phyloP scores from a whole-genome alignment of 2,329 filamentous ascomycete genomes.

The Rugonectria rugulosa region DNA sequence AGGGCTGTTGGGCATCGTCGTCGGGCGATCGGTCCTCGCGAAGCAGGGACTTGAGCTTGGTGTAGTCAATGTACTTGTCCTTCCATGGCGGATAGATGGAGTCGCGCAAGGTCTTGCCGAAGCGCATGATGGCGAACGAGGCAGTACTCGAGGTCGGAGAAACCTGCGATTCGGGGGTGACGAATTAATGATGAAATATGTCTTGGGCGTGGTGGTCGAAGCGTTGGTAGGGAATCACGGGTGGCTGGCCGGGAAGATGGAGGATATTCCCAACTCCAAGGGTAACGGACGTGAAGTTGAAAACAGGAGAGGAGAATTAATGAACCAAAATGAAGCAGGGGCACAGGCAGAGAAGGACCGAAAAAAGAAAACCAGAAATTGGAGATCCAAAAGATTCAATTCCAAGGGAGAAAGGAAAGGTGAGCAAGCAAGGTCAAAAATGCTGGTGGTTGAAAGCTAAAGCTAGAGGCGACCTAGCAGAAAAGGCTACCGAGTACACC shows the following conservation, averaged over 20 bases:
- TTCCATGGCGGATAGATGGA: conserved; percentile 88
- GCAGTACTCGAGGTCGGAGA: conserved; percentile 7
- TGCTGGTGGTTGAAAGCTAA: background rate
- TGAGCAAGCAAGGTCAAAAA: background rate
- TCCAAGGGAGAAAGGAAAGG: background rate
- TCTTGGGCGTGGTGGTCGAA: background rate
- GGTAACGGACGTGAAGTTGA: background rate
- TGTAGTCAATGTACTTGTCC: conserved; percentile 94
- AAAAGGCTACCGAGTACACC: too few species aligned
- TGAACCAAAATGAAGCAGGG: too few species aligned
- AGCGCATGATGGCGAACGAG: conserved; percentile 72
- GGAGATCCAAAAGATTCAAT: too few species aligned
- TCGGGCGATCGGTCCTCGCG: conserved; percentile 74
- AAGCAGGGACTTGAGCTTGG: conserved; percentile 88
- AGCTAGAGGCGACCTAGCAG: background rate
- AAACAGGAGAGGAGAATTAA: background rate
- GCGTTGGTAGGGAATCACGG: conserved; percentile 1
- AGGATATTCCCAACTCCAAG: background rate
- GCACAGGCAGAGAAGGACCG: background rate
- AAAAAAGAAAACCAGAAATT: too few species aligned
- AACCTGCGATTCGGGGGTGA: conserved; percentile 9
- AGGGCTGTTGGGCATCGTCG: conserved; percentile 67
- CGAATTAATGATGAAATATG: background rate
- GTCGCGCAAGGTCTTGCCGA: conserved; percentile 85
- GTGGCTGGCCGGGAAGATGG: background rate